Percentiles rank a stretch among this genome's conserved stretches.
These are phyloP conservation scores for Kitagawia praeruptora DNA, from an alignment of 129 eudicot genomes.

Conservation along the genomic window DNA sequence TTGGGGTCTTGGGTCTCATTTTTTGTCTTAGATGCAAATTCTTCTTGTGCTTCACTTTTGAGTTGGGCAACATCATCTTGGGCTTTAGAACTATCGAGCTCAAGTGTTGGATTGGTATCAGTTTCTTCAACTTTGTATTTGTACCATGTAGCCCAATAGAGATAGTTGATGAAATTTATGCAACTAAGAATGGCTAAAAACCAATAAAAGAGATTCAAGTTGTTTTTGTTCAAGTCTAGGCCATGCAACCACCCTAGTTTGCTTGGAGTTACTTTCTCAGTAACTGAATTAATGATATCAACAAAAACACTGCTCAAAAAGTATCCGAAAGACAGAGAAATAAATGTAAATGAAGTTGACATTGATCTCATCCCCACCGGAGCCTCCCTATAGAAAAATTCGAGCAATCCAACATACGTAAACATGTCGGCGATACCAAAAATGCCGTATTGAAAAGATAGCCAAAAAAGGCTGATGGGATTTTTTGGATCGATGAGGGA, in stretches of 20 bases:
- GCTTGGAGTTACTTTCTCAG: conserved; percentile 40
- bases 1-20: conserved; percentile 11
- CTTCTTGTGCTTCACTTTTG: not conserved
- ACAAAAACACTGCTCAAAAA: conserved; percentile 55
- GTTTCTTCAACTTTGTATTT: conserved; percentile 45
- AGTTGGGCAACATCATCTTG: not conserved
- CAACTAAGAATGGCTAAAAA: conserved; percentile 58
- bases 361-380: conserved; percentile 66
- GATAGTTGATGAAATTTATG: conserved; percentile 45
- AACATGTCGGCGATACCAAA: conserved; percentile 82
- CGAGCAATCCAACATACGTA: conserved; percentile 57
- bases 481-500: conserved; percentile 26
- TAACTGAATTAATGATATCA: conserved; percentile 42
- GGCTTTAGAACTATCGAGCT: not conserved
- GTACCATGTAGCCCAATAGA: conserved; percentile 52
- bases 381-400: conserved; percentile 72
- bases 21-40: not conserved
- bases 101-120: not conserved
- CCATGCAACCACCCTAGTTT: conserved; percentile 61
- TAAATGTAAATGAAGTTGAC: conserved; percentile 63
- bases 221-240: conserved; percentile 29
- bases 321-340: conserved; percentile 63
- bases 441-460: conserved; percentile 56
- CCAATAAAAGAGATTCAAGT: conserved; percentile 60
- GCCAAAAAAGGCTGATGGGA: conserved; percentile 68